A percentile compares a stretch with the other conserved stretches of the same genome.
Evolutionary conservation across 495 filamentous ascomycete genomes (phyloP).

Genomic region (Letharia columbiana): DNA sequence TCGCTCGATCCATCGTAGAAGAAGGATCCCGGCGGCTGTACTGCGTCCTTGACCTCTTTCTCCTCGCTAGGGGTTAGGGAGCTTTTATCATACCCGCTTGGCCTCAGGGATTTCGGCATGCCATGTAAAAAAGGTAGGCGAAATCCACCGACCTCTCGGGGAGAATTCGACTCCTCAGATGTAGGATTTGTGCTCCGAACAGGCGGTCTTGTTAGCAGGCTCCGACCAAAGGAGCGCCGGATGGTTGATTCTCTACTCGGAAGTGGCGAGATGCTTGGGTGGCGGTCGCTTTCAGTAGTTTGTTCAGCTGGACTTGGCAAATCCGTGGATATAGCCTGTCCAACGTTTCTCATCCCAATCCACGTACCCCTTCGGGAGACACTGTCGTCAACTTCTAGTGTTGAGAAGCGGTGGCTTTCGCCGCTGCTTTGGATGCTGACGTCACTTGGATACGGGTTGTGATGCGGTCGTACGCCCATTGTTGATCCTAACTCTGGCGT

Average conservation of each 20-base stretch:
- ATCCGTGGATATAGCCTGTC: constrained; percentile 1
- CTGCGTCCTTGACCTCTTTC: constrained; percentile 1
- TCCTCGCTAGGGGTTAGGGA: not conserved
- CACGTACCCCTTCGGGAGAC: not conserved
- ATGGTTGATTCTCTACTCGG: constrained; percentile 4
- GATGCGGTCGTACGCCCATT: not conserved
- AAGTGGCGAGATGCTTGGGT: not conserved
- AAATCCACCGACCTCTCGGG: not conserved
- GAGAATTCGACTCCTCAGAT: not conserved
- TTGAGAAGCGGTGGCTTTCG: not conserved
- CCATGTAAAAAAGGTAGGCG: not conserved
- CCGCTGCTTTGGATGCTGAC: not conserved
- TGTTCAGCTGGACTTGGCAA: not conserved
- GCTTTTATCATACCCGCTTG: not conserved
- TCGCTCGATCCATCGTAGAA: constrained; percentile 17
- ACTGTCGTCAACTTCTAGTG: not conserved
- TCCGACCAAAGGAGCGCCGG: constrained; percentile 1
- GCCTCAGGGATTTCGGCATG: constrained; percentile 6
- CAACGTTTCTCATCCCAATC: not conserved
- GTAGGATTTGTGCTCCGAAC: not conserved
- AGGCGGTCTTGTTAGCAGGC: not conserved
- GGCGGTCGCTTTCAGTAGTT: not conserved
- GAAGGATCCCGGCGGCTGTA: constrained; percentile 12
- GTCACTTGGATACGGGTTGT: not conserved
- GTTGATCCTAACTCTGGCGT: not conserved